These are phyloP conservation scores for Sporothrix brasiliensis DNA, from an alignment of 2,329 filamentous ascomycete genomes.

Conservation along the genomic window DNA sequence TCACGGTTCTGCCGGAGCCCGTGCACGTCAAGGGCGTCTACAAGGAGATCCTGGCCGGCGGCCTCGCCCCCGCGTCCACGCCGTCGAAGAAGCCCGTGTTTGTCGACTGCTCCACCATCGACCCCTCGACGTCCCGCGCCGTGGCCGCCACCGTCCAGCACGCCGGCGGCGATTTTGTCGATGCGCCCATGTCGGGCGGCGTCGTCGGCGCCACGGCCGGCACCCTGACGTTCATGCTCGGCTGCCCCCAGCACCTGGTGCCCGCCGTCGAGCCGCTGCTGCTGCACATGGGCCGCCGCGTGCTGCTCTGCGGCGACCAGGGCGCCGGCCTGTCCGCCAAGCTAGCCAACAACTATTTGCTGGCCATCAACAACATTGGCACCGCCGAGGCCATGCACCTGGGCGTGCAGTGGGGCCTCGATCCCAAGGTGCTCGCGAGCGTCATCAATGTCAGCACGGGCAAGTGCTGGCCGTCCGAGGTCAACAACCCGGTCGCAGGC, in stretches of 20 bases:
- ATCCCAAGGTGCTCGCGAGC: constrained; percentile 68
- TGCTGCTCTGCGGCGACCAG: constrained; percentile 82
- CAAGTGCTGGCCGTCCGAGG: constrained; percentile 92
- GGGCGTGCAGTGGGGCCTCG: constrained; percentile 63
- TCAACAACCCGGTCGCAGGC: constrained; percentile 92
- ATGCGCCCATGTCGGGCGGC: constrained; percentile 96
- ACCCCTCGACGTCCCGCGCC: constrained; percentile 78
- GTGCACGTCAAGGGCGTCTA: constrained; percentile 85
- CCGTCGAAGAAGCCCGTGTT: constrained; percentile 66
- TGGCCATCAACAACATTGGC: constrained; percentile 87
- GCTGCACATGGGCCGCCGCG: constrained; percentile 79
- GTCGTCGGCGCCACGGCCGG: constrained; percentile 88
- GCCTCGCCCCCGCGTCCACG: constrained; percentile 52
- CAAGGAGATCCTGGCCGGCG: constrained; percentile 67
- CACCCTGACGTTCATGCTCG: constrained; percentile 95
- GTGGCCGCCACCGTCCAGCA: constrained; percentile 68
- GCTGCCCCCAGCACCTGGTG: constrained; percentile 64
- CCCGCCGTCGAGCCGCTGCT: constrained; percentile 69
- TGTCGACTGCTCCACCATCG: constrained; percentile 96
- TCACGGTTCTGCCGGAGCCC: constrained; percentile 88
- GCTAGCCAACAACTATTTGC: constrained; percentile 94
- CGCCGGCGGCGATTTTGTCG: constrained; percentile 71
- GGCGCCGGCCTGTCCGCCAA: constrained; percentile 88
- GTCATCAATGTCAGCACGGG: constrained; percentile 94
- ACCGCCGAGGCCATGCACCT: constrained; percentile 69